These are phyloP conservation scores for Podila verticillata DNA, from an alignment of 192 early-diverging fungal species.

Conservation along the genomic window DNA sequence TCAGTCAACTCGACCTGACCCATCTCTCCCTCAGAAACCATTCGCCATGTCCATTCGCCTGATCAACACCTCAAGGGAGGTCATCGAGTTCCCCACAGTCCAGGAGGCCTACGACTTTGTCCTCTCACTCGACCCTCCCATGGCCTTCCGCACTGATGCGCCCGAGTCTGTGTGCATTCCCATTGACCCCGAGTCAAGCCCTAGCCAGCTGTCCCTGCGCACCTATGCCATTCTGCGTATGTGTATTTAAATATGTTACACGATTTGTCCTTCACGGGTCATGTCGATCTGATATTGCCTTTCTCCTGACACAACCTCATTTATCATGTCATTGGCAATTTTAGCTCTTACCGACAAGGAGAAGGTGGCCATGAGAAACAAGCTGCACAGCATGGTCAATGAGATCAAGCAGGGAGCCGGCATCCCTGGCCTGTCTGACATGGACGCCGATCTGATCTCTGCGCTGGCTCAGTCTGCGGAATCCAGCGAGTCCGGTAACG, in stretches of 20 bases:
- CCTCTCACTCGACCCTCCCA: constrained; percentile 40
- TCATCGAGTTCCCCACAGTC: constrained; percentile 32
- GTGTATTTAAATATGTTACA: background rate
- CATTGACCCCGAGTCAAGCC: constrained; percentile 47
- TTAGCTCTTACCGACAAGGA: constrained; percentile 46
- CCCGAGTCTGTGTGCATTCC: constrained; percentile 44
- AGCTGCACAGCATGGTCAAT: constrained; percentile 47
- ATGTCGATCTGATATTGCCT: background rate
- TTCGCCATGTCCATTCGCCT: constrained; percentile 35
- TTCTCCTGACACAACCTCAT: background rate
- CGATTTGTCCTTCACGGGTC: background rate
- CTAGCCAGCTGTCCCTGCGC: constrained; percentile 23
- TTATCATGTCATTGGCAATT: too few species aligned
- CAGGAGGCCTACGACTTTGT: constrained; percentile 49
- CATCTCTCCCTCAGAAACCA: background rate
- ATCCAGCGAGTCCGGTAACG: background rate
- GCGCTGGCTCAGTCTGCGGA: constrained; percentile 35
- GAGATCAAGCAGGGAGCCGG: constrained; percentile 40
- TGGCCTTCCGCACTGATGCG: constrained; percentile 50
- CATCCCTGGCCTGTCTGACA: constrained; percentile 38
- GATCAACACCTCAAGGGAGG: constrained; percentile 42
- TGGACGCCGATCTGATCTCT: constrained; percentile 32
- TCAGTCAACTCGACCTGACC: too few species aligned
- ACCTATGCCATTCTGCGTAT: constrained; percentile 49
- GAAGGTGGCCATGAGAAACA: constrained; percentile 26